Evolutionary conservation across 2,329 filamentous ascomycete species (phyloP), one percentile per base, ranked within the genome.

Genomic region (Colletotrichum karsti): DNA sequence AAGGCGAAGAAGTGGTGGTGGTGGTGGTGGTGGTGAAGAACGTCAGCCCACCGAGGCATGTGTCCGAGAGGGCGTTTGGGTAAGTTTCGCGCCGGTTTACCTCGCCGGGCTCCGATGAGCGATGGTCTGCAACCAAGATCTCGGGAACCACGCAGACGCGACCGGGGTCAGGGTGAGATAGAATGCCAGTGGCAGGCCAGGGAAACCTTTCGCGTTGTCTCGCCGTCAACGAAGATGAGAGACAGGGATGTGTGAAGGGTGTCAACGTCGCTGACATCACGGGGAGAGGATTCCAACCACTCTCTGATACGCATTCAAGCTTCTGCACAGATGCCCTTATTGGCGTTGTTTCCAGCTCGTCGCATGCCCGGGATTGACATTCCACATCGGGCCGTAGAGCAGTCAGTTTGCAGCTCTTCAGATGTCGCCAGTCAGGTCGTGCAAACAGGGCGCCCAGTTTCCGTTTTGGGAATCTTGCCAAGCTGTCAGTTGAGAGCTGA

Each of bases 161-260:
- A 50, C 39, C 15, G 28, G 18, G 51, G 35, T 15, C 8, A 42
- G 22, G 51, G 64, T n/a, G 20, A n/a, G 28, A n/a, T 20, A 28
- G 64, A 67, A 67, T 67, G 26, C 12, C 44, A 63, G 37, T 53
- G 64, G 51, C 42, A 64, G 51, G 64, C 60, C 37, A 48, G 39
- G 44, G 59, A 20, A 37, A 28, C 26, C 24, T 10, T 26, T 46
- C 44, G 13, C 33, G 30, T 30, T 20, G 42, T 58, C 39, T 30
- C 51, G 28, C 26, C 18, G 6, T 53, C 28, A 30, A 20, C 44
- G 24, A 30, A 8, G 4, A 44, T 8, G 37, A 46, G 30, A 18
- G 7, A 35, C 39, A 65, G 37, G 46, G 44, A 37, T 35, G 15
- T 44, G 22, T 12, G 2, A 5, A 20, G 18, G n/a, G 28, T 41